These are phyloP conservation scores for Wickerhamiella nectarea DNA, from an alignment of 805 yeast genomes.

Conservation along the genomic window DNA sequence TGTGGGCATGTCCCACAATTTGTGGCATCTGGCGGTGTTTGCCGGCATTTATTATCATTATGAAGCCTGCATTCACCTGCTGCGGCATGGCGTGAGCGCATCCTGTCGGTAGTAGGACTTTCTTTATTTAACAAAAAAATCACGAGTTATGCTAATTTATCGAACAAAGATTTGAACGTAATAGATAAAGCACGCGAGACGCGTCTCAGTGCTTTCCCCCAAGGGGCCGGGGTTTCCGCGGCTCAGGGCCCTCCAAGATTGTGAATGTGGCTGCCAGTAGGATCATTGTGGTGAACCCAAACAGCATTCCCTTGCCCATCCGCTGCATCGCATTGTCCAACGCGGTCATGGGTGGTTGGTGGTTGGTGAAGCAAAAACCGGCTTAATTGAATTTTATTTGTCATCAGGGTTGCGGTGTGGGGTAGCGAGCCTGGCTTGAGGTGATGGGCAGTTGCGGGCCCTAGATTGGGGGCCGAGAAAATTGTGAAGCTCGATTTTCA, in stretches of 20 bases:
- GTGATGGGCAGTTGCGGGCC: too few species aligned
- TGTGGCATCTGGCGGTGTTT: slow-evolving; percentile 89
- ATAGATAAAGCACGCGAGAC: too few species aligned
- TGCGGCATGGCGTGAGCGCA: slow-evolving; percentile 29
- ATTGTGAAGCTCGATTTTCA: too few species aligned
- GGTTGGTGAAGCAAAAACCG: not conserved
- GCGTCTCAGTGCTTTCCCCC: not conserved
- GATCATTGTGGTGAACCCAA: slow-evolving; percentile 13
- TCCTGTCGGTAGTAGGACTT: slow-evolving; percentile 7
- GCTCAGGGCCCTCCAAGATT: slow-evolving; percentile 12
- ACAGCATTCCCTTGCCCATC: slow-evolving; percentile 14
- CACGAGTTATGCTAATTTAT: too few species aligned
- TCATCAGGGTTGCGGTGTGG: slow-evolving; percentile 8
- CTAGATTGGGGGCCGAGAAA: too few species aligned
- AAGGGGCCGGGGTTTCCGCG: not conserved
- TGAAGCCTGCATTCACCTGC: slow-evolving; percentile 61
- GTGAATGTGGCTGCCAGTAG: slow-evolving; percentile 14
- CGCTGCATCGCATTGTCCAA: slow-evolving; percentile 11
- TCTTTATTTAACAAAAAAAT: too few species aligned
- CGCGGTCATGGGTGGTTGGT: slow-evolving; percentile 9
- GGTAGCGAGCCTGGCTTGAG: not conserved
- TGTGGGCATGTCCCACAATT: slow-evolving; percentile 80
- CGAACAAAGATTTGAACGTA: too few species aligned
- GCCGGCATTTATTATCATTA: slow-evolving; percentile 87
- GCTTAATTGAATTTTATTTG: slow-evolving; percentile 2